Evolutionary conservation across 768 basidiomycete genomes (phyloP).

Genomic region (Trichaptum fuscoviolaceum): DNA sequence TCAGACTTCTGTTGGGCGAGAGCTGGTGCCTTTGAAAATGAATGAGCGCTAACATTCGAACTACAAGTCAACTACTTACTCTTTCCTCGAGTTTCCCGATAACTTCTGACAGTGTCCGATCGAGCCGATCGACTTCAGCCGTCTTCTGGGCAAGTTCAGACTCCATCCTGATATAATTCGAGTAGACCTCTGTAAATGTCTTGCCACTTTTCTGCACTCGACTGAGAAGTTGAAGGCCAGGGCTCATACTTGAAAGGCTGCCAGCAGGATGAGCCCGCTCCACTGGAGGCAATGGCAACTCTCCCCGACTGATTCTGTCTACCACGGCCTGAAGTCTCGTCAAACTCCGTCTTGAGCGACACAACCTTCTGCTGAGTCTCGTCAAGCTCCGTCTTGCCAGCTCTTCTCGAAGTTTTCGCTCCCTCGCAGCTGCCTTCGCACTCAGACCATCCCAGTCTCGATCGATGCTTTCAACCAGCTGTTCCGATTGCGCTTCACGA

Average conservation of each 20-base stretch:
- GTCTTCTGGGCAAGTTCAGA: slow-evolving; percentile 75
- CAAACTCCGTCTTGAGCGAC: slow-evolving; percentile 68
- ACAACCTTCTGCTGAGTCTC: slow-evolving; percentile 68
- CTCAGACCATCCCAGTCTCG: slow-evolving; percentile 74
- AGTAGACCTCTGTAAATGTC: slow-evolving; percentile 92
- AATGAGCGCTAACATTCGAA: slow-evolving; percentile 4
- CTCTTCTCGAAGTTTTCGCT: slow-evolving; percentile 62
- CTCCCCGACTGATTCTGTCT: slow-evolving; percentile 59
- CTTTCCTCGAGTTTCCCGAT: slow-evolving; percentile 89
- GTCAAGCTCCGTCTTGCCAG: too few species aligned
- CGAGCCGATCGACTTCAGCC: slow-evolving; percentile 81
- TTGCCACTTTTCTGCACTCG: slow-evolving; percentile 76
- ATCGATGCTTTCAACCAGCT: slow-evolving; percentile 78
- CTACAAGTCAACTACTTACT: slow-evolving; percentile 36
- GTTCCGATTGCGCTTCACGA: slow-evolving; percentile 79
- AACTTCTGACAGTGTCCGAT: slow-evolving; percentile 71
- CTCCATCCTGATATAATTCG: slow-evolving; percentile 83
- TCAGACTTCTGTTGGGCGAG: slow-evolving; percentile 86
- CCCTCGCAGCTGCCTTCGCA: slow-evolving; percentile 62
- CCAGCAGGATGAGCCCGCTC: slow-evolving; percentile 37
- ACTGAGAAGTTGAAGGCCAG: slow-evolving; percentile 83
- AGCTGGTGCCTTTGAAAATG: slow-evolving; percentile 65
- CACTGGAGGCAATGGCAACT: slow-evolving; percentile 49
- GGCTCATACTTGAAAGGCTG: slow-evolving; percentile 68
- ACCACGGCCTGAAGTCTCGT: slow-evolving; percentile 18